Evolutionary conservation across 352 stramenopile genomes (phyloP).

Genomic region (Thalassiosira exigua): DNA sequence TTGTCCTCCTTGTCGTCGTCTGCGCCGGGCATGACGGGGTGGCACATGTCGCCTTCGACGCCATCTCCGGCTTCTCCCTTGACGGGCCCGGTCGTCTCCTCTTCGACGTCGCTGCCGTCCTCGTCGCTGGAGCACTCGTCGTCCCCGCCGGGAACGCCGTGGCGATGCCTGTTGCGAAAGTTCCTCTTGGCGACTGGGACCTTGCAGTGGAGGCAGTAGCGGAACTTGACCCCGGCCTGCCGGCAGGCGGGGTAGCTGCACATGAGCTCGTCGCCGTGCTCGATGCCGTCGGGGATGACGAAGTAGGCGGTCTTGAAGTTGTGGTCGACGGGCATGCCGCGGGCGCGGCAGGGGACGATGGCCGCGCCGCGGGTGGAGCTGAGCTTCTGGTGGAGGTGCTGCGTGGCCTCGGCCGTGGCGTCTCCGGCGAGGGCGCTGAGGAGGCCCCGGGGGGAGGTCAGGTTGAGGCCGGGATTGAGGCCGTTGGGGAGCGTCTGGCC

Average conservation of each 20-base stretch:
- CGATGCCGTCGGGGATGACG: conserved; percentile 78
- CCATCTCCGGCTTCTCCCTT: not conserved
- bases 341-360: conserved; percentile 77
- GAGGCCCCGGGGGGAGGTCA: not conserved
- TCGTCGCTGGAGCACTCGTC: conserved; percentile 25
- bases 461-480: not conserved
- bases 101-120: conserved; percentile 13
- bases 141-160: conserved; percentile 41
- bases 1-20: conserved; percentile 39
- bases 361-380: conserved; percentile 36
- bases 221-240: conserved; percentile 81
- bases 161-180: conserved; percentile 67
- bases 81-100: conserved; percentile 22
- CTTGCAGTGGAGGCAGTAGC: conserved; percentile 82
- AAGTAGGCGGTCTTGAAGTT: conserved; percentile 84
- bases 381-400: conserved; percentile 27
- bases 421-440: not conserved
- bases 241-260: conserved; percentile 79
- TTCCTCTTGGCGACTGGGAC: conserved; percentile 80
- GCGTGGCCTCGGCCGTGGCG: not conserved
- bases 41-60: not conserved
- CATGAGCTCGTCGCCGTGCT: conserved; percentile 80
- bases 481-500: not conserved
- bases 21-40: not conserved
- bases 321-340: conserved; percentile 82